Base-by-base conservation (phyloP, 768 basidiomycete genomes). In the Fomitopsis serialis region DNA sequence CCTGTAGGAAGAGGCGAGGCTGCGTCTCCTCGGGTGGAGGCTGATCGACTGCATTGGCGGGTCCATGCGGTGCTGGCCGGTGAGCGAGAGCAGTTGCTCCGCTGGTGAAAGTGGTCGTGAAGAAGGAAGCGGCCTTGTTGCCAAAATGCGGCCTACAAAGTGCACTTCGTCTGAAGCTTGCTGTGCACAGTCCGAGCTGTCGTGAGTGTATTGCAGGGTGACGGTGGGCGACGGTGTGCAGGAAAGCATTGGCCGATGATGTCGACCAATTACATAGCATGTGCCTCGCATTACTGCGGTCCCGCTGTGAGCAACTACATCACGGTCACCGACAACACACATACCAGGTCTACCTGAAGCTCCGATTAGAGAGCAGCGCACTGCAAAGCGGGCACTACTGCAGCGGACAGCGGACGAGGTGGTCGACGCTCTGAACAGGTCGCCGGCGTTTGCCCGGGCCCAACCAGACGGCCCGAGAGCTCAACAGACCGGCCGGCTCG, bases 221-320 rank as follows among this genome's bases (percentile, higher is more conserved):
- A 34, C 45, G 27, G 49, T 24, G 49, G n/a, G 32, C 13, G 24
- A 51, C 40, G 44, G 25, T 43, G 22, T 22, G 40, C 48, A 42
- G 47, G 44, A 72, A 58, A 66, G 71, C 68, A 66, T 72, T 80
- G 75, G 80, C 75, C 65, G 75, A 67, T 62, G 69, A 67, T 62
- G 69, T 73, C 58, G 73, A 75, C 78, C 75, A 78, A 69, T 71
- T 78, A 77, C 84, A 85, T 86, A 74, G 83, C 86, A 88, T 87
- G 79, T 74, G 78, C 68, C 64, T 78, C 64, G 78, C 82, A 85
- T 85, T 63, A 75, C 82, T 79, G 54, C 19, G 17, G 23, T 40
- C 36, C 55, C 56, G 49, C 55, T 13, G 32, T 8, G 25, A 50
- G 46, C 17, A 35, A 11, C 22, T 2, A 25, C 44, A 45, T 5